Percentiles rank a stretch among this genome's conserved stretches.
These are phyloP conservation scores for Ceratocystis albifundus DNA, from an alignment of 2,329 filamentous ascomycete genomes.

Conservation along the genomic window DNA sequence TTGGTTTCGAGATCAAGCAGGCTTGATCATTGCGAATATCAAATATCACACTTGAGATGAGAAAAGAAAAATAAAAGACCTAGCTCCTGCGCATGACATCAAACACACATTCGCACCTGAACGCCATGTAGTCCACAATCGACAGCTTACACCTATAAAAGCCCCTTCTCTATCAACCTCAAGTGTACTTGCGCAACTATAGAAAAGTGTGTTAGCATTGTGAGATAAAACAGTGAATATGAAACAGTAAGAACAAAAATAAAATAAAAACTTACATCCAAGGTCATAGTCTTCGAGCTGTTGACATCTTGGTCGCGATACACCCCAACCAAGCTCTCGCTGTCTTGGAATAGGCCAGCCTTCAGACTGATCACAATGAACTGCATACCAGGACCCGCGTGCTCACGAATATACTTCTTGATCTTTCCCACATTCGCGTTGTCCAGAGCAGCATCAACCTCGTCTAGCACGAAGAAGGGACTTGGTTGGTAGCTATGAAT, in stretches of 20 bases:
- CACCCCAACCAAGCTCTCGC: constrained; percentile 87
- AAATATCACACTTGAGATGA: background rate
- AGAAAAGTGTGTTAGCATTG: constrained; percentile 14
- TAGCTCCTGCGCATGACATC: background rate
- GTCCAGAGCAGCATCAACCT: constrained; percentile 95
- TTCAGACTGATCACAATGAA: constrained; percentile 98
- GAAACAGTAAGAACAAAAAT: background rate
- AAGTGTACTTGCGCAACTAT: constrained; percentile 22
- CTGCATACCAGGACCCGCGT: constrained; percentile 94
- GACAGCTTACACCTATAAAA: background rate
- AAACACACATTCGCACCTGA: background rate
- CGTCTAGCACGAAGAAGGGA: constrained; percentile 95
- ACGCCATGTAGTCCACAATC: constrained; percentile 1
- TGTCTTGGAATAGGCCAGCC: constrained; percentile 89
- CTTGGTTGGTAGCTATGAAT: constrained; percentile 92
- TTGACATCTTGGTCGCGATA: constrained; percentile 93
- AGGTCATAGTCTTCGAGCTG: constrained; percentile 76
- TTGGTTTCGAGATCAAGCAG: background rate
- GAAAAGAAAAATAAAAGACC: constrained; percentile 10
- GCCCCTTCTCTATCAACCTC: background rate
- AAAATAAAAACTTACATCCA: constrained; percentile 64
- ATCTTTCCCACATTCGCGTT: constrained; percentile 95
- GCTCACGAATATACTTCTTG: constrained; percentile 88
- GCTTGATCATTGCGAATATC: background rate
- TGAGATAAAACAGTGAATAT: background rate